Conservation (phyloP, 257 asterid species). For the Solanum appendiculatum region DNA sequence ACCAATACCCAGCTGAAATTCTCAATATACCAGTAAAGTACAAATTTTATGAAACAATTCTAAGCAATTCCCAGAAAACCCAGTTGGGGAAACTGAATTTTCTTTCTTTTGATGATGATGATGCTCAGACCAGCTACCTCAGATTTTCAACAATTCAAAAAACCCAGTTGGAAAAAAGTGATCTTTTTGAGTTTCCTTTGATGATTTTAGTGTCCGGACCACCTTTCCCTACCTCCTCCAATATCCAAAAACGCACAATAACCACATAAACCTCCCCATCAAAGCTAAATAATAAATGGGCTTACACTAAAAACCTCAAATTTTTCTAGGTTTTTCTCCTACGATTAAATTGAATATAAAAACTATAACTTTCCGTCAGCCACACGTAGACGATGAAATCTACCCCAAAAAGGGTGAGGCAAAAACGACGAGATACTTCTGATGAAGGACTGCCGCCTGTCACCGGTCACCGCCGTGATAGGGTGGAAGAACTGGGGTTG, state of each 20-base stretch:
- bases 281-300: background rate
- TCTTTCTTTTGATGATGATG: background rate
- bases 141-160: background rate
- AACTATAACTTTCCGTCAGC: background rate
- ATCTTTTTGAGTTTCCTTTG: background rate
- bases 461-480: background rate
- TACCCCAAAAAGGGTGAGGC: background rate
- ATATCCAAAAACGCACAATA: background rate
- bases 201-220: background rate
- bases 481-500: background rate
- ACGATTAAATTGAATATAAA: background rate
- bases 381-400: background rate
- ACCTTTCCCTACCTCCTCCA: background rate
- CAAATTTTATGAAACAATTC: background rate
- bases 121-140: background rate
- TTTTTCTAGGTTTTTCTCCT: background rate
- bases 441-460: background rate
- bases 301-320: background rate
- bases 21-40: background rate
- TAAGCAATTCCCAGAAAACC: background rate
- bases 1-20: conserved; percentile 1
- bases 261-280: background rate
- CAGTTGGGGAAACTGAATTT: background rate
- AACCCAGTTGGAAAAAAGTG: background rate
- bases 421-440: background rate